A percentile compares a stretch with the other conserved stretches of the same genome.
Conservation (phyloP, 2,329 filamentous ascomycete species). For the Colletotrichum camelliae region DNA sequence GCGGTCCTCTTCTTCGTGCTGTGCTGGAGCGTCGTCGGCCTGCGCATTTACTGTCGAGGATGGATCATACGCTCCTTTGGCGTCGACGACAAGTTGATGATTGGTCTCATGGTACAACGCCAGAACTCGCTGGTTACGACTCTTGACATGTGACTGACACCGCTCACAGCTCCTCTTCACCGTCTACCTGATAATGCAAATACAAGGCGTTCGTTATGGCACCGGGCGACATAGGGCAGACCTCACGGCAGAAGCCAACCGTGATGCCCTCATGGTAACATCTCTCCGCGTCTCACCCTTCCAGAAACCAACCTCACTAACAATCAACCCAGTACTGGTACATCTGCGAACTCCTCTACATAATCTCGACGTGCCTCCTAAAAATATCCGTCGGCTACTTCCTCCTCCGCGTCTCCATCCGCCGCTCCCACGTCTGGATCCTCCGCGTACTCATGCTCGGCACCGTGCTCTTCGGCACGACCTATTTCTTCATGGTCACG, state of each 20-base stretch:
- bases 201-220: slow-evolving; percentile 32
- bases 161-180: slow-evolving; percentile 25
- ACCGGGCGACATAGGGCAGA: slow-evolving; percentile 28
- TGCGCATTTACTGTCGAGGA: slow-evolving; percentile 36
- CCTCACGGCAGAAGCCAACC: slow-evolving; percentile 23
- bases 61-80: slow-evolving; percentile 36
- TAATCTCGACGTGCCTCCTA: slow-evolving; percentile 33
- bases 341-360: slow-evolving; percentile 47
- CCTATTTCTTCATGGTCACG: slow-evolving; percentile 46
- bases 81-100: slow-evolving; percentile 37
- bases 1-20: slow-evolving; percentile 37
- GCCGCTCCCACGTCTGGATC: slow-evolving; percentile 36
- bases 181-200: slow-evolving; percentile 26
- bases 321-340: slow-evolving; percentile 35
- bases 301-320: background rate
- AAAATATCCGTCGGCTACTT: slow-evolving; percentile 50
- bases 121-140: background rate
- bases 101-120: slow-evolving; percentile 31
- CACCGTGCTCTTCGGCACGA: slow-evolving; percentile 40
- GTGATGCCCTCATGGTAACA: slow-evolving; percentile 35
- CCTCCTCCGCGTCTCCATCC: slow-evolving; percentile 44
- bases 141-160: background rate
- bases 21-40: slow-evolving; percentile 32
- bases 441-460: slow-evolving; percentile 38
- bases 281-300: too few species aligned